phyloP scores from a whole-genome alignment of 177 flowering plant genomes.

The Vitis hybrid region DNA sequence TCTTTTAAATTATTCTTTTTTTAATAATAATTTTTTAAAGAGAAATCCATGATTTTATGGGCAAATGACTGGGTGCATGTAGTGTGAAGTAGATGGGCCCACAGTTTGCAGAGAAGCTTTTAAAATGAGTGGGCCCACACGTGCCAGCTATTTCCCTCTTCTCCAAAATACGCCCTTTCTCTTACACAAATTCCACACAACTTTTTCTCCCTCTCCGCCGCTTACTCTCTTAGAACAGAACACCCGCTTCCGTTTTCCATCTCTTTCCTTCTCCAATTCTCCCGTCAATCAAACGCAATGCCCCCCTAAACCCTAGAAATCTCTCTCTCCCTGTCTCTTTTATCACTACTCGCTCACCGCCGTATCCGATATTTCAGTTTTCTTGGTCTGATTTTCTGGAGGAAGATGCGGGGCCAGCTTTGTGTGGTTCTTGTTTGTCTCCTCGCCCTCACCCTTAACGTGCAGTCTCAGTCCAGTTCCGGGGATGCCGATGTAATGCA shows the following conservation, averaged over 20 bases:
- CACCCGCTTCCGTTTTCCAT: background rate
- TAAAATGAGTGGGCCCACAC: too few relatives aligned
- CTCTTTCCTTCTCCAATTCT: background rate
- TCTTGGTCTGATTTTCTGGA: conserved; percentile 3
- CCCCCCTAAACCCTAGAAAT: background rate
- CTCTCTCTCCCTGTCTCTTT: background rate
- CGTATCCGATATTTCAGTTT: background rate
- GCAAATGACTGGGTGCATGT: too few relatives aligned
- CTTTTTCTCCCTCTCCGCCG: background rate
- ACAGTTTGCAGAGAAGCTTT: too few relatives aligned
- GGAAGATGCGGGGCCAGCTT: background rate
- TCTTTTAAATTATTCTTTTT: too few relatives aligned
- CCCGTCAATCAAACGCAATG: background rate
- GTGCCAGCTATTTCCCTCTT: too few relatives aligned
- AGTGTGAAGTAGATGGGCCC: too few relatives aligned
- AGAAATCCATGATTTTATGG: too few relatives aligned
- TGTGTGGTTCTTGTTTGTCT: background rate
- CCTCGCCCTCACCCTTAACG: conserved; percentile 1
- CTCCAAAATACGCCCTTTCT: too few relatives aligned
- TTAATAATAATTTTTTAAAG: too few relatives aligned
- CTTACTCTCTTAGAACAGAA: too few relatives aligned
- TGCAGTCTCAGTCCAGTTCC: conserved; percentile 15
- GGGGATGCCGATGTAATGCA: conserved; percentile 51
- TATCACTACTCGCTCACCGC: conserved; percentile 18
- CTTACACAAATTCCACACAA: too few relatives aligned